Evolutionary conservation across 108 stramenopile species (phyloP), one percentile per base, ranked within the genome.

Genomic region (Discostella stelligeroides): DNA sequence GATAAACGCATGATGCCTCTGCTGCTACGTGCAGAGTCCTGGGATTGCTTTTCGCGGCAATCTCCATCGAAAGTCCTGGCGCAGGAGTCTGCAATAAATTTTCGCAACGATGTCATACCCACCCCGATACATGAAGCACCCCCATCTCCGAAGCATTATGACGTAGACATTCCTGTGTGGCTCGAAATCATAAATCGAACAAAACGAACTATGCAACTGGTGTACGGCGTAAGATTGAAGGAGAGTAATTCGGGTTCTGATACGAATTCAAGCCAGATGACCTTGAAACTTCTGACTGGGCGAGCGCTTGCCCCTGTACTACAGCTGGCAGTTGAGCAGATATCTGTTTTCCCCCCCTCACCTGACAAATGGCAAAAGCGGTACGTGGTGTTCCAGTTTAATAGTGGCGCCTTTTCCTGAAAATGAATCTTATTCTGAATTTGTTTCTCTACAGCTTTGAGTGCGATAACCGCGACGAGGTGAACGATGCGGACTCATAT

Each of bases 171-270:
- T 7, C 90, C 94, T 38, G 92, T 87, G 3, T 95, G 92, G 89
- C 76, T 95, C 30, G 95, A 95, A 68, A 76, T 89, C 72, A 88
- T 92, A 88, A 86, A 92, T 73, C 66, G 95, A 62, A 81, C 79
- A 15, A 75, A 82, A 17, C 72, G 92, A 48, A 63, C 79, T 27
- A 82, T 79, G 7, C 87, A 88, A 66, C 84, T 88, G 9, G 85
- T 89, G 13, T 95, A 95, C 66, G 91, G 82, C 9, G 78, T 95
- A 8, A 63, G 95, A 49, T 85, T 86, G 0, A 56, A 74, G 30
- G 37, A 17, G 20, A 43, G 4, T 23, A 2, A 28, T 46, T 15
- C 37, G 41, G 51, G 50, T 53, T 4, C 20, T 56, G 43, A 63
- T 43, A 43, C n/a, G 12, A 46, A 43, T 15, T 39, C 49, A 49